Conservation (phyloP, 2,329 filamentous ascomycete species). For the Talaromyces sp. region DNA sequence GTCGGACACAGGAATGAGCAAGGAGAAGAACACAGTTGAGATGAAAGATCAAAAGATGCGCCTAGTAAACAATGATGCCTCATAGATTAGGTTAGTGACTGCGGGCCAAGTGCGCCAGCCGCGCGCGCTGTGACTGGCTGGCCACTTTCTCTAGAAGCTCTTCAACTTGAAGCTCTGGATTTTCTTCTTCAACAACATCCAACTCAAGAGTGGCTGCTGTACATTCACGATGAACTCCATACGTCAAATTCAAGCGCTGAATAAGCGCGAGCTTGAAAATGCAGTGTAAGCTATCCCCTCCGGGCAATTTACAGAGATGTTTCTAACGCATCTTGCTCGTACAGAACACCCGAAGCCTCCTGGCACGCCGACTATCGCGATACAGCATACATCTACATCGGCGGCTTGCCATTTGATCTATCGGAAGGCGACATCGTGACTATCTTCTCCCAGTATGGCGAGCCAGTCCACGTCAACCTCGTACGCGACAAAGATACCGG, state of each 20-base stretch:
- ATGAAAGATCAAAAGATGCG: constrained; percentile 9
- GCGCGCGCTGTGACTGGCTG: constrained; percentile 11
- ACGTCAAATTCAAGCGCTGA: constrained; percentile 85
- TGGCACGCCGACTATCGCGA: constrained; percentile 98
- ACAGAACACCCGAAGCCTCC: constrained; percentile 76
- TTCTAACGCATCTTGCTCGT: constrained; percentile 3
- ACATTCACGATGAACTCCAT: constrained; percentile 78
- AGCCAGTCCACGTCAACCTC: constrained; percentile 89
- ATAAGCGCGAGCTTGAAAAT: constrained; percentile 90
- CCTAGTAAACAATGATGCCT: constrained; percentile 16
- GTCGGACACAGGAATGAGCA: neutral
- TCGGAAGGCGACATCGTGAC: constrained; percentile 94
- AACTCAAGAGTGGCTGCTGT: neutral
- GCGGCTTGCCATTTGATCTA: constrained; percentile 86
- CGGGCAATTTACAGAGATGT: no score
- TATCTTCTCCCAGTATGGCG: constrained; percentile 95
- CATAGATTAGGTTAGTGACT: constrained; percentile 8
- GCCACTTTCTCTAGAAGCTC: neutral
- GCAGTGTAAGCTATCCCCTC: constrained; percentile 61
- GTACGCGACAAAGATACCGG: constrained; percentile 94
- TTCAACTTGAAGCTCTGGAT: neutral
- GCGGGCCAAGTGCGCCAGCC: constrained; percentile 5
- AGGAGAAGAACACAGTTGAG: neutral
- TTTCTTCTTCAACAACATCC: neutral
- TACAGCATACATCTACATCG: constrained; percentile 95